Percentiles rank a stretch among this genome's conserved stretches.
Conservation (phyloP, 2,329 filamentous ascomycete species). For the Chrysosporium queenslandicum region DNA sequence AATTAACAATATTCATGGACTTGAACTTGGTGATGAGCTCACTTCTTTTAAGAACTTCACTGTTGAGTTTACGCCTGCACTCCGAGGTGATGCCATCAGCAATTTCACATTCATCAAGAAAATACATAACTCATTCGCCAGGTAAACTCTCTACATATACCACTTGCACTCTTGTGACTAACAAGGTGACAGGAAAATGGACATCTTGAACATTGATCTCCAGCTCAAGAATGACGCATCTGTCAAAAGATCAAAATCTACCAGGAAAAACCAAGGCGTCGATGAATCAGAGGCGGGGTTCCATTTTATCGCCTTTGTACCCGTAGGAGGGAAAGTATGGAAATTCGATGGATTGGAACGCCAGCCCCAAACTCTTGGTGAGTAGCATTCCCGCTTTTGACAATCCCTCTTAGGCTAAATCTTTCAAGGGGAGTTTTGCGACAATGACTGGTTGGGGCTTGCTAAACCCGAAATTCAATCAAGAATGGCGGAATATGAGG, state of each 20-base stretch:
- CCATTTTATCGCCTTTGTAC: slow-evolving; percentile 86
- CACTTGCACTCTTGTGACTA: not conserved
- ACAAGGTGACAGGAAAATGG: slow-evolving; percentile 51
- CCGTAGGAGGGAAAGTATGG: slow-evolving; percentile 65
- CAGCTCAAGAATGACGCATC: slow-evolving; percentile 43
- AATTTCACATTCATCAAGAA: slow-evolving; percentile 65
- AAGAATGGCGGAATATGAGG: slow-evolving; percentile 58
- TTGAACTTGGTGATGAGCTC: slow-evolving; percentile 62
- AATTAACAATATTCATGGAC: slow-evolving; percentile 64
- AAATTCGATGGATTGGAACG: slow-evolving; percentile 76
- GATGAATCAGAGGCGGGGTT: slow-evolving; percentile 54
- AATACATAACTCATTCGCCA: slow-evolving; percentile 80
- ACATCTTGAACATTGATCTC: slow-evolving; percentile 64
- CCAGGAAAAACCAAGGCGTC: slow-evolving; percentile 33
- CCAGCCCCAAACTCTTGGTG: slow-evolving; percentile 56
- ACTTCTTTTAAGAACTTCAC: slow-evolving; percentile 64
- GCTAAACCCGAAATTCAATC: slow-evolving; percentile 55
- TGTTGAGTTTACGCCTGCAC: slow-evolving; percentile 54
- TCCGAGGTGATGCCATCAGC: slow-evolving; percentile 66
- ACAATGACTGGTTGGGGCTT: slow-evolving; percentile 55
- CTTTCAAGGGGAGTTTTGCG: slow-evolving; percentile 32
- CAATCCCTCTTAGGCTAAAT: not conserved
- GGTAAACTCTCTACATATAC: slow-evolving; percentile 36
- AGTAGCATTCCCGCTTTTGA: slow-evolving; percentile 7
- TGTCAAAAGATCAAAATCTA: slow-evolving; percentile 27